Evolutionary conservation across 257 asterid species (phyloP).

Genomic region (Linderniella brevidens): DNA sequence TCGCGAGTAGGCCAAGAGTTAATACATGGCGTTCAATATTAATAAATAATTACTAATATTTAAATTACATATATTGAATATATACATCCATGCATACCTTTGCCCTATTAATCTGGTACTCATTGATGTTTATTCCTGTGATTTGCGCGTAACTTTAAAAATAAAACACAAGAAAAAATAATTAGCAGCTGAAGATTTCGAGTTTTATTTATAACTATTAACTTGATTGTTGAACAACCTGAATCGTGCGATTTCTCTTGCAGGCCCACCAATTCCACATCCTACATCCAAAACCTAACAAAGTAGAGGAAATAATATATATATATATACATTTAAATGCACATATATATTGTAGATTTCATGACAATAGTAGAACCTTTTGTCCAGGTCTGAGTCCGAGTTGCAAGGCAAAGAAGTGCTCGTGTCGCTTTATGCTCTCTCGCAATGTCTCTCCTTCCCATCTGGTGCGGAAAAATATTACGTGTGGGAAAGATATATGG

Average conservation of each 20-base stretch:
- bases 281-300: slow-evolving; percentile 93
- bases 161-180: background rate
- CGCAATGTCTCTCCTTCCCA: slow-evolving; percentile 88
- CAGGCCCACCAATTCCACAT: slow-evolving; percentile 97
- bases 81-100: slow-evolving; percentile 32
- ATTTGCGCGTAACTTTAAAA: slow-evolving; percentile 60
- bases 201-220: too few relatives aligned
- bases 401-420: slow-evolving; percentile 88
- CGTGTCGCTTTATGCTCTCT: slow-evolving; percentile 83
- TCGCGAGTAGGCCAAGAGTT: too few relatives aligned
- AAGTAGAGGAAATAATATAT: slow-evolving; percentile 7
- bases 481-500: too few relatives aligned
- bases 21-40: too few relatives aligned
- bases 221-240: slow-evolving; percentile 31
- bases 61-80: too few relatives aligned
- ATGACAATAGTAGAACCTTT: slow-evolving; percentile 28
- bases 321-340: too few relatives aligned
- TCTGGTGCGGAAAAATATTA: slow-evolving; percentile 16
- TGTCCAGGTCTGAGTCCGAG: slow-evolving; percentile 78
- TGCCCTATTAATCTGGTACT: slow-evolving; percentile 88
- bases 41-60: too few relatives aligned
- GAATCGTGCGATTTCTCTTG: slow-evolving; percentile 88
- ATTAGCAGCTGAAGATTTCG: background rate
- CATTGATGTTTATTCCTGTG: slow-evolving; percentile 93
- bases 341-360: too few relatives aligned